Evolutionary conservation across 2,329 filamentous ascomycete species (phyloP), one percentile per base, ranked within the genome.

Genomic region (Clonostachys rhizophaga): DNA sequence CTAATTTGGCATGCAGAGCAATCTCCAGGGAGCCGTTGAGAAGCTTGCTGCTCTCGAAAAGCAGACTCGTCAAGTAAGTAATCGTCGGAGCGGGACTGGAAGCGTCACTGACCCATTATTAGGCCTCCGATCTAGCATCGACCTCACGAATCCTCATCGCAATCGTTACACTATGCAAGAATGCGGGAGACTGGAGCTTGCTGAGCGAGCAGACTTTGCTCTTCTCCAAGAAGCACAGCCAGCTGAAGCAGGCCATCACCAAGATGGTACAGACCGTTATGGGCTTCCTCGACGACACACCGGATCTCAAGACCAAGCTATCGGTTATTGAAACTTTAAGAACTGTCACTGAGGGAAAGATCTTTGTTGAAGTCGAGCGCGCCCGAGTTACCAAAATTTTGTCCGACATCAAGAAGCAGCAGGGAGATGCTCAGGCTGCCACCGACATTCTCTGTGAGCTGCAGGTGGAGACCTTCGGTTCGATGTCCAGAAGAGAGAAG

Each of bases 251-350:
- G 72, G 94, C 94, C 62, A 94, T 91, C 61, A 97, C 94, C 59
- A 94, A 92, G 76, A 99, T 99, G 94, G 91, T 99, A 51, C 94
- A 99, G 76, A 87, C 86, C 43, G 91, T 96, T 52, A 96, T 99
- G 85, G 79, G 76, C 50, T 96, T 97, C 69, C 72, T 99, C 61
- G 87, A 95, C 62, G 83, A 87, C 42, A 91, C 91, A 18, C 91
- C 94, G 34, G 87, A 83, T 60, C 63, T 89, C 51, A 91, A 96
- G 57, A 91, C 84, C 35, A 99, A 97, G 74, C 76, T 99, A 48
- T 87, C 89, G 18, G 84, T 96, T 50, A 99, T 99, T 61, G 92
- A 99, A 71, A 95, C 92, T 2, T 70, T 99, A 60, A 84, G 94
- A 58, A 97, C 92, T 40, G 92, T 99, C 43, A 99, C 94, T 9